phyloP scores from a whole-genome alignment of 192 early-diverging fungal genomes.

The Lunasporangiospora selenospora region DNA sequence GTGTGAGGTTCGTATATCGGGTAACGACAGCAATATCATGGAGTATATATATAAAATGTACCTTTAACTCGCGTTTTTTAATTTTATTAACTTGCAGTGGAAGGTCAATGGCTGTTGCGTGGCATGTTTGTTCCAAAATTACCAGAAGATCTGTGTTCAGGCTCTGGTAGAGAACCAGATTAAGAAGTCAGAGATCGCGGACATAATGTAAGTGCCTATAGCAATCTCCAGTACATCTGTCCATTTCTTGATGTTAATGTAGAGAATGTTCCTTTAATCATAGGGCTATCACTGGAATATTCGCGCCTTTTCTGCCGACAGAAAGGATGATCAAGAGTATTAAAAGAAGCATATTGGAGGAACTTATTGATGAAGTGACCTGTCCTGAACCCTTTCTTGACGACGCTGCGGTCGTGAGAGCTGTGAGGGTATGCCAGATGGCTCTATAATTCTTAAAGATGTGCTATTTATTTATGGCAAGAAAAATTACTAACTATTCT shows the following conservation, averaged over 20 bases:
- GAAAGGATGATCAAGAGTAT: not conserved
- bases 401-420: not conserved
- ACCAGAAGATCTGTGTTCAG: constrained; percentile 8
- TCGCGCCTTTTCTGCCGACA: not conserved
- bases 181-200: constrained; percentile 9
- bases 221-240: not conserved
- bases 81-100: constrained; percentile 13
- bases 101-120: constrained; percentile 8
- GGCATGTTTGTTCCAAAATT: constrained; percentile 7
- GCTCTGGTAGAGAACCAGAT: constrained; percentile 6
- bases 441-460: too few relatives aligned
- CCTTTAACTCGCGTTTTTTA: not conserved
- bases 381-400: not conserved
- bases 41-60: not conserved
- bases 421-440: not conserved
- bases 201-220: constrained; percentile 13
- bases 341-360: not conserved
- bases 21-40: not conserved
- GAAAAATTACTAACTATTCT: too few relatives aligned
- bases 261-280: not conserved
- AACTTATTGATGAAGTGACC: not conserved
- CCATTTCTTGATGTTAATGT: not conserved
- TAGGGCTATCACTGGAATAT: not conserved
- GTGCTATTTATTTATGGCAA: too few relatives aligned
- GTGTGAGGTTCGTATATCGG: constrained; percentile 1